Conservation (phyloP, 2,329 filamentous ascomycete genomes). For the Colletotrichum liriopes region DNA sequence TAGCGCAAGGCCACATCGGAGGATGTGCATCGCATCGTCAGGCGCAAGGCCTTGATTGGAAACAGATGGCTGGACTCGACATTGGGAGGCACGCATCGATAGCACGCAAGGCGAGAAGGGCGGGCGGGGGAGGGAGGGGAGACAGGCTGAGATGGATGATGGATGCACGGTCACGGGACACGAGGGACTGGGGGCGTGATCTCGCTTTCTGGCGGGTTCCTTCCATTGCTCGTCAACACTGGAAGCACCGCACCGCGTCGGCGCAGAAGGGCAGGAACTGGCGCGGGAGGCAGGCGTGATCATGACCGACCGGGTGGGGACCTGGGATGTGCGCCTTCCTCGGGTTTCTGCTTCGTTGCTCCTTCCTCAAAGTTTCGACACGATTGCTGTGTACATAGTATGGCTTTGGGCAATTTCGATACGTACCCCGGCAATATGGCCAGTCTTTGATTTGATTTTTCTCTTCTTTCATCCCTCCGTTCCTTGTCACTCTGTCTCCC, state of each 20-base stretch:
- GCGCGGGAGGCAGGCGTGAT: slow-evolving; percentile 12
- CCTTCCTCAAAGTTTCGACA: background rate
- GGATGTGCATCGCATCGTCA: background rate
- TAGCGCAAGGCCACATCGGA: slow-evolving; percentile 1
- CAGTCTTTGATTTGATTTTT: background rate
- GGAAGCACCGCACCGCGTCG: background rate
- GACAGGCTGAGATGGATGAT: background rate
- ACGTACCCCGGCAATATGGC: background rate
- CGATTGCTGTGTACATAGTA: background rate
- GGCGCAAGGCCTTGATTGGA: background rate
- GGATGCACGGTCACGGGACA: background rate
- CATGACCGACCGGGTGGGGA: background rate
- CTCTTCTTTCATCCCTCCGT: too few relatives aligned
- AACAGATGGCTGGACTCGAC: background rate
- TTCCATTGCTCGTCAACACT: background rate
- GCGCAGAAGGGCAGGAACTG: background rate
- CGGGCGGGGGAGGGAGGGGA: background rate
- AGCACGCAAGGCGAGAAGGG: background rate
- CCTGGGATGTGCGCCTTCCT: too few relatives aligned
- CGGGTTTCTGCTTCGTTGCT: background rate
- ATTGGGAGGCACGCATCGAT: background rate
- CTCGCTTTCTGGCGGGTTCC: background rate
- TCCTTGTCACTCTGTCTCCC: too few relatives aligned
- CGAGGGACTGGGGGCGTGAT: background rate
- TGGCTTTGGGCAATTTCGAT: background rate